phyloP scores from a whole-genome alignment of 768 basidiomycete genomes.

The Agaricus blazei region DNA sequence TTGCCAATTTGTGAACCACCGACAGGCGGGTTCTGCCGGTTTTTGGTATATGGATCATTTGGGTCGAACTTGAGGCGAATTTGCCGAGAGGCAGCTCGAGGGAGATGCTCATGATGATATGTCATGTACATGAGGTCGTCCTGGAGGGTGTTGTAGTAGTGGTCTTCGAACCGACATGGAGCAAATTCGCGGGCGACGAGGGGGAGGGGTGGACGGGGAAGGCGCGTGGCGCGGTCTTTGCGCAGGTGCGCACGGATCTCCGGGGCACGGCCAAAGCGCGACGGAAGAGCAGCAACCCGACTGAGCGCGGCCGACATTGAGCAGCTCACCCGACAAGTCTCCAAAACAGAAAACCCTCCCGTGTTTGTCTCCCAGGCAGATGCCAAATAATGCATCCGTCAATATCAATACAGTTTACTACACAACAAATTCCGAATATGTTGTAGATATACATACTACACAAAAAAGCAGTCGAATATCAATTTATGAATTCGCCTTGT shows the following conservation, averaged over 20 bases:
- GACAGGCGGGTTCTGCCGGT: slow-evolving; percentile 69
- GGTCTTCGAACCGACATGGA: slow-evolving; percentile 69
- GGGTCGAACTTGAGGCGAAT: slow-evolving; percentile 73
- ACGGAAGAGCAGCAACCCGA: not conserved
- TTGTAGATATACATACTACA: not conserved
- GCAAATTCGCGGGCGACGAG: slow-evolving; percentile 66
- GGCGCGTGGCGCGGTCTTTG: slow-evolving; percentile 43
- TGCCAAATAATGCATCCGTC: slow-evolving; percentile 5
- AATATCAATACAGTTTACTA: not conserved
- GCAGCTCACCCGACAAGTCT: not conserved
- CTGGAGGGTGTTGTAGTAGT: slow-evolving; percentile 78
- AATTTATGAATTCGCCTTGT: slow-evolving; percentile 17
- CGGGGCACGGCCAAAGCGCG: slow-evolving; percentile 51
- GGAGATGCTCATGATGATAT: slow-evolving; percentile 66
- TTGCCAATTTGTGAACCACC: slow-evolving; percentile 68
- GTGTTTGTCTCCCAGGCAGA: not conserved
- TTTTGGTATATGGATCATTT: slow-evolving; percentile 75
- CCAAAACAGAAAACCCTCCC: not conserved
- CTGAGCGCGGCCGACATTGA: slow-evolving; percentile 5
- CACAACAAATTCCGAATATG: too few relatives aligned
- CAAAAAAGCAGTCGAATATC: not conserved
- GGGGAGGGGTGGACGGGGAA: slow-evolving; percentile 70
- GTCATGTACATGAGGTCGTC: slow-evolving; percentile 95
- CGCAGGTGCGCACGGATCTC: slow-evolving; percentile 37
- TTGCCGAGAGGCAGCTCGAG: slow-evolving; percentile 46